Conservation (phyloP, 345 rosid genomes). For the Litchi chinensis region DNA sequence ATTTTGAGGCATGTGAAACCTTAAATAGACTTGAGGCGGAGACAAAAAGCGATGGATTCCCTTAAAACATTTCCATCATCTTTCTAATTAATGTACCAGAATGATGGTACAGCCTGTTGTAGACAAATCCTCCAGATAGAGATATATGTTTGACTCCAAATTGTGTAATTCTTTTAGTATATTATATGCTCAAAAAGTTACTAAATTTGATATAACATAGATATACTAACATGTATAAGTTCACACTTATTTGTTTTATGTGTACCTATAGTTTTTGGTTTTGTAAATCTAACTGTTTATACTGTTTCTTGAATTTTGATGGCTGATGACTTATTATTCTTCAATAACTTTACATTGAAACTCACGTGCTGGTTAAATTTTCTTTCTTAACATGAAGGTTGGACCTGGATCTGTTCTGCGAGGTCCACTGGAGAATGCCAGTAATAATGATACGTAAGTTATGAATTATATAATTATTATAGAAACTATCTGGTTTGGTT, state of each 20-base stretch:
- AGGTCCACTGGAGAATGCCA: slow-evolving; percentile 79
- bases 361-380: slow-evolving; percentile 19
- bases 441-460: slow-evolving; percentile 78
- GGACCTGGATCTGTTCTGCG: slow-evolving; percentile 78
- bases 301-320: slow-evolving; percentile 1
- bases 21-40: not conserved
- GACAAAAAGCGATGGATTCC: not conserved
- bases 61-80: not conserved
- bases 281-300: not conserved
- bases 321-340: slow-evolving; percentile 9
- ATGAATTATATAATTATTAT: not conserved
- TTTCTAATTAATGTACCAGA: not conserved
- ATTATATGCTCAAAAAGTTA: not conserved
- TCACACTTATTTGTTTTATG: not conserved
- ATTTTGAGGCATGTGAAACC: not conserved
- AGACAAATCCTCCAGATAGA: not conserved
- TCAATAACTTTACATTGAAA: not conserved
- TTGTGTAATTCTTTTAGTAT: not conserved
- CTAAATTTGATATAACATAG: not conserved
- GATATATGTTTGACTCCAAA: not conserved
- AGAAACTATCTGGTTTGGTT: not conserved
- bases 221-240: not conserved
- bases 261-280: not conserved
- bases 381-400: slow-evolving; percentile 51
- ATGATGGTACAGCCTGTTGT: not conserved